Conservation (phyloP, 768 basidiomycete genomes). For the Naematelia encephala region DNA sequence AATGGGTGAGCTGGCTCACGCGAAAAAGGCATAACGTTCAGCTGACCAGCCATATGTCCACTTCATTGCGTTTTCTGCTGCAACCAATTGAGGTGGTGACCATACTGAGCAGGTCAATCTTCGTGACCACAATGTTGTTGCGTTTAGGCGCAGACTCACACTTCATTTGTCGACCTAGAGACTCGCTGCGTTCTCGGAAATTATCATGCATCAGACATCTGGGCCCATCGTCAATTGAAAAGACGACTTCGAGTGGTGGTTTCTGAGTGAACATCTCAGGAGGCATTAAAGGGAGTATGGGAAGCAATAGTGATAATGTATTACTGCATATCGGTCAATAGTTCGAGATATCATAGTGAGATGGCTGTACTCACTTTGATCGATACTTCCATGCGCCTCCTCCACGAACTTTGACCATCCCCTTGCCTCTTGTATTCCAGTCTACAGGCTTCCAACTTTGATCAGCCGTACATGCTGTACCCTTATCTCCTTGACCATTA, state of each 20-base stretch:
- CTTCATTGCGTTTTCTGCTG: conserved; percentile 38
- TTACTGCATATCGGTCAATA: conserved; percentile 20
- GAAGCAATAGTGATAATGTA: conserved; percentile 31
- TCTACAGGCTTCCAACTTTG: conserved; percentile 24
- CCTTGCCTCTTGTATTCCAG: conserved; percentile 24
- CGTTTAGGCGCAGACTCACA: conserved; percentile 11
- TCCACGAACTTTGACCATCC: conserved; percentile 28
- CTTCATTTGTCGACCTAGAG: conserved; percentile 27
- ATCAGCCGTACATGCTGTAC: conserved; percentile 30
- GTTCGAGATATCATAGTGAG: background rate
- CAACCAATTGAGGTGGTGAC: conserved; percentile 30
- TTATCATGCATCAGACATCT: conserved; percentile 30
- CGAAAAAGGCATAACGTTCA: background rate
- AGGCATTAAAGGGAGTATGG: conserved; percentile 30
- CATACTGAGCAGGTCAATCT: conserved; percentile 21
- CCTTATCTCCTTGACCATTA: conserved; percentile 33
- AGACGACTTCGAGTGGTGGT: conserved; percentile 34
- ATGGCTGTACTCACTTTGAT: conserved; percentile 29
- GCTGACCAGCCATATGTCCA: conserved; percentile 42
- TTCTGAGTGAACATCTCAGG: conserved; percentile 24
- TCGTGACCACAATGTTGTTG: background rate
- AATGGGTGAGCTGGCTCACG: background rate
- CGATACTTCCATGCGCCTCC: conserved; percentile 33
- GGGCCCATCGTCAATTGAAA: conserved; percentile 33
- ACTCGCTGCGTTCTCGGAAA: conserved; percentile 29